phyloP scores from a whole-genome alignment of 78 protist species.

The Dictyostelium brefeldianum region DNA sequence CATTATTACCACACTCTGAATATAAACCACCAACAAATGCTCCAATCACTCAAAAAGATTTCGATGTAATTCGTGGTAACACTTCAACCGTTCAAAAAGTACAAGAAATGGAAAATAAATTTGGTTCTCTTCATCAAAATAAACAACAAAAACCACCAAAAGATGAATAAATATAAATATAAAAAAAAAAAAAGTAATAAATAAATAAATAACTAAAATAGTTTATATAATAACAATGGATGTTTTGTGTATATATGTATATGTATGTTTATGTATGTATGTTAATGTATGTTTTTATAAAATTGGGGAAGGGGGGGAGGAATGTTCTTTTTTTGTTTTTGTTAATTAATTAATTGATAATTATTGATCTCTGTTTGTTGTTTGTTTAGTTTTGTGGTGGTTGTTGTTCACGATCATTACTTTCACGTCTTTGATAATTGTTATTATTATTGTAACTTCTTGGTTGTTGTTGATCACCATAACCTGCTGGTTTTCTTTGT shows the following conservation, averaged over 20 bases:
- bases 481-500: not conserved
- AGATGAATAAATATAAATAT: not conserved
- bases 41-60: slow-evolving; percentile 78
- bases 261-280: not conserved
- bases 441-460: not conserved
- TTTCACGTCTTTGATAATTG: not conserved
- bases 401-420: not conserved
- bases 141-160: not conserved
- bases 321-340: no score
- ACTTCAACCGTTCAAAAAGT: slow-evolving; percentile 34
- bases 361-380: not conserved
- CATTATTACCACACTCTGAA: slow-evolving; percentile 44
- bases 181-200: not conserved
- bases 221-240: no score
- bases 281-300: no score
- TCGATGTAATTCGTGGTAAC: slow-evolving; percentile 34
- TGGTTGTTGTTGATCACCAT: not conserved
- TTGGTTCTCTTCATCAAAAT: slow-evolving; percentile 52
- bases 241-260: no score
- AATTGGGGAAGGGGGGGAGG: no score
- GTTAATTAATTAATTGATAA: no score
- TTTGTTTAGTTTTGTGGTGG: not conserved
- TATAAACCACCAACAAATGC: slow-evolving; percentile 82
- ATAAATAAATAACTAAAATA: not conserved
- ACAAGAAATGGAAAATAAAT: slow-evolving; percentile 74